These are phyloP conservation scores for Pyricularia sp. DNA, from an alignment of 2,329 filamentous ascomycete genomes.

Conservation along the genomic window DNA sequence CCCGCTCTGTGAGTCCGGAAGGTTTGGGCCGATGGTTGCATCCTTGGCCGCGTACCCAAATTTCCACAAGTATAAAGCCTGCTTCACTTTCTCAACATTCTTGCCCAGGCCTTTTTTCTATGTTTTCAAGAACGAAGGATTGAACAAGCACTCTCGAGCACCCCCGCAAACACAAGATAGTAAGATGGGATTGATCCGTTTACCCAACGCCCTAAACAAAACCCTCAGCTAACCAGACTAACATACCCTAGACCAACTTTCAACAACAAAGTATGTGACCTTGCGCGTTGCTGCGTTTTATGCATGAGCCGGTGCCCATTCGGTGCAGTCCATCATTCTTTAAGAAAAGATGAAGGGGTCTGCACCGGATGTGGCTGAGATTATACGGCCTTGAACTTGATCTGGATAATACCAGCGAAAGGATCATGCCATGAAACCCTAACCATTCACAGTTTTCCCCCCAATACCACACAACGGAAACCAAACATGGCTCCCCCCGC, in stretches of 20 bases:
- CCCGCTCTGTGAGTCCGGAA: neutral
- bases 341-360: neutral
- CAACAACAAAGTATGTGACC: constrained; percentile 1
- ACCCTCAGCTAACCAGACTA: neutral
- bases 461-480: neutral
- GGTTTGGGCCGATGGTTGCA: neutral
- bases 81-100: neutral
- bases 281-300: constrained; percentile 12
- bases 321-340: constrained; percentile 2
- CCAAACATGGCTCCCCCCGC: constrained; percentile 65
- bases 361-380: constrained; percentile 19
- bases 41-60: neutral
- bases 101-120: neutral
- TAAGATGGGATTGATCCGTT: neutral
- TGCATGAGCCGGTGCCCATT: constrained; percentile 22
- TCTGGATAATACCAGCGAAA: constrained; percentile 55
- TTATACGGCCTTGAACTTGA: constrained; percentile 26
- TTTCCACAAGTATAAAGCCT: neutral
- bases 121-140: neutral
- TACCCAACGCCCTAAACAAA: neutral
- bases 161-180: neutral
- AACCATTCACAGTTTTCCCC: neutral
- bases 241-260: neutral
- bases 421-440: constrained; percentile 67
- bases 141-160: neutral